Evolutionary conservation across 768 basidiomycete genomes (phyloP).

Genomic region (Pleurotus tuber-regium): DNA sequence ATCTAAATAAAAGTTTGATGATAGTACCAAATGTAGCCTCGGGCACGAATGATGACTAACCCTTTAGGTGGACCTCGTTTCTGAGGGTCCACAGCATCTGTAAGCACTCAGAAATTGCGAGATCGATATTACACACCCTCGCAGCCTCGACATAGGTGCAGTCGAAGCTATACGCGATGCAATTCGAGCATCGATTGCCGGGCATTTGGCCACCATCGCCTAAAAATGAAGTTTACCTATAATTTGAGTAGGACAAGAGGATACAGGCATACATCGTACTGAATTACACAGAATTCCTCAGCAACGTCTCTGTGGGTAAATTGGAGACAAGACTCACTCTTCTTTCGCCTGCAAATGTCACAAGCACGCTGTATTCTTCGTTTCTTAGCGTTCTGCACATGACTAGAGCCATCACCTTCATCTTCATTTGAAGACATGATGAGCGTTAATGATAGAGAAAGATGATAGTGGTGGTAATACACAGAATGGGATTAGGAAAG

Average conservation of each 20-base stretch:
- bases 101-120: slow-evolving; percentile 2
- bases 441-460: neutral
- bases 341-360: slow-evolving; percentile 72
- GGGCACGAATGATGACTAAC: slow-evolving; percentile 28
- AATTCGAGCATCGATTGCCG: slow-evolving; percentile 62
- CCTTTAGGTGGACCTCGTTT: slow-evolving; percentile 63
- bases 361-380: slow-evolving; percentile 65
- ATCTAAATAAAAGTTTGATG: slow-evolving; percentile 43
- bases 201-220: slow-evolving; percentile 71
- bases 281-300: slow-evolving; percentile 1
- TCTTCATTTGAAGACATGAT: slow-evolving; percentile 15
- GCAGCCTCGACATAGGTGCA: slow-evolving; percentile 71
- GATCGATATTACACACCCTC: slow-evolving; percentile 45
- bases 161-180: slow-evolving; percentile 52
- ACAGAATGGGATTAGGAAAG: too few relatives aligned
- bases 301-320: neutral
- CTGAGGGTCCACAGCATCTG: slow-evolving; percentile 21
- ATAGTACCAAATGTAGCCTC: slow-evolving; percentile 1
- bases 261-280: slow-evolving; percentile 40
- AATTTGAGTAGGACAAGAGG: neutral
- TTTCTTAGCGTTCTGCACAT: slow-evolving; percentile 39
- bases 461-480: too few relatives aligned
- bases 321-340: slow-evolving; percentile 41
- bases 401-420: slow-evolving; percentile 6
- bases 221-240: slow-evolving; percentile 22